phyloP scores from a whole-genome alignment of 345 rosid species.

The Brassica nigra region DNA sequence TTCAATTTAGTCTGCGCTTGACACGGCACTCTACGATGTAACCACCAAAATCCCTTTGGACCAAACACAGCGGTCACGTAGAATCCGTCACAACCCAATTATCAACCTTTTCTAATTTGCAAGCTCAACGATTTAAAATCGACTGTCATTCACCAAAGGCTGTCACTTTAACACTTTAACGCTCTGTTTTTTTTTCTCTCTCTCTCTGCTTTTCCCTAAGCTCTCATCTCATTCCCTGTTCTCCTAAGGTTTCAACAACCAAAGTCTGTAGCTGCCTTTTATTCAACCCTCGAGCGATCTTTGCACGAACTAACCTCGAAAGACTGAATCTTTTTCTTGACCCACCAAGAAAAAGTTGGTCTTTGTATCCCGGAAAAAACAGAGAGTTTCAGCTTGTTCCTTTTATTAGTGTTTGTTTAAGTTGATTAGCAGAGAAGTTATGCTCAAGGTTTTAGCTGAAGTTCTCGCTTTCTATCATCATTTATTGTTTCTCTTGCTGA shows the following conservation, averaged over 20 bases:
- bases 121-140: constrained; percentile 1
- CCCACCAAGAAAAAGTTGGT: not conserved
- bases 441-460: constrained; percentile 31
- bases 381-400: not conserved
- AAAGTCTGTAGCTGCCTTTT: not conserved
- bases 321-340: constrained; percentile 15
- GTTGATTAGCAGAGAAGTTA: not conserved
- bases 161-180: constrained; percentile 27
- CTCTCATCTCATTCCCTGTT: not conserved
- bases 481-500: not conserved
- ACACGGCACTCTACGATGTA: constrained; percentile 34
- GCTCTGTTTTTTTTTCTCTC: not conserved
- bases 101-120: not conserved
- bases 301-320: constrained; percentile 27
- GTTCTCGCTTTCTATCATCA: not conserved
- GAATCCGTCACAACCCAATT: constrained; percentile 25
- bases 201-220: not conserved
- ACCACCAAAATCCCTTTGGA: not conserved
- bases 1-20: constrained; percentile 36
- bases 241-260: not conserved
- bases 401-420: not conserved
- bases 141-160: constrained; percentile 15
- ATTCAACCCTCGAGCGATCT: not conserved
- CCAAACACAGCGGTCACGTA: constrained; percentile 16
- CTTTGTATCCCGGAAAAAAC: not conserved